Conservation (phyloP, 225 moss, liverwort and hornwort genomes). For the Takakia lepidozioides region DNA sequence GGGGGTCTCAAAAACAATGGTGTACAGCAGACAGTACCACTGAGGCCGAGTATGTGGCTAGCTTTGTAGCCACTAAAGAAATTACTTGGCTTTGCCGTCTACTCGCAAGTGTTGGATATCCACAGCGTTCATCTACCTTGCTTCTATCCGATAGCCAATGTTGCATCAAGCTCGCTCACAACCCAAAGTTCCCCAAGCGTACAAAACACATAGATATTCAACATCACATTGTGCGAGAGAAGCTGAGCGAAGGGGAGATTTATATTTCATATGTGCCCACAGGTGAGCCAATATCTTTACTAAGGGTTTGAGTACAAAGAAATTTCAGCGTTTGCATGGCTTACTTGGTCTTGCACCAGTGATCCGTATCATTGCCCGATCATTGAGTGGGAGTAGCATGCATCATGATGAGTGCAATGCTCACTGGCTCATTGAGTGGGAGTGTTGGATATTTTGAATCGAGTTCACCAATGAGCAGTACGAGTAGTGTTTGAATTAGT, state of each 20-base stretch:
- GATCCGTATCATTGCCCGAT: no score
- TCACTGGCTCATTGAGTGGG: no score
- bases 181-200: background rate
- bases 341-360: background rate
- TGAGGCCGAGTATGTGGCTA: no score
- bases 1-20: slow-evolving; percentile 1
- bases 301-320: background rate
- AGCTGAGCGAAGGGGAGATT: background rate
- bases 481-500: no score
- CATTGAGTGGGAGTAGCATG: no score
- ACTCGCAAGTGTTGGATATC: background rate
- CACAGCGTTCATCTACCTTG: background rate
- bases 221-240: background rate
- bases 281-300: background rate
- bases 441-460: no score
- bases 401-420: no score
- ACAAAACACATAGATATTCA: slow-evolving; percentile 2
- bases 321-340: background rate
- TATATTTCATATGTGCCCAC: background rate
- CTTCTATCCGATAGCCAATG: background rate
- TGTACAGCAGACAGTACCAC: background rate
- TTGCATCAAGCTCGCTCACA: background rate
- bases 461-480: no score
- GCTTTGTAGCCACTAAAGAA: background rate
- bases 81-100: background rate